phyloP scores from a whole-genome alignment of 768 basidiomycete species.

The Trametes punicea region DNA sequence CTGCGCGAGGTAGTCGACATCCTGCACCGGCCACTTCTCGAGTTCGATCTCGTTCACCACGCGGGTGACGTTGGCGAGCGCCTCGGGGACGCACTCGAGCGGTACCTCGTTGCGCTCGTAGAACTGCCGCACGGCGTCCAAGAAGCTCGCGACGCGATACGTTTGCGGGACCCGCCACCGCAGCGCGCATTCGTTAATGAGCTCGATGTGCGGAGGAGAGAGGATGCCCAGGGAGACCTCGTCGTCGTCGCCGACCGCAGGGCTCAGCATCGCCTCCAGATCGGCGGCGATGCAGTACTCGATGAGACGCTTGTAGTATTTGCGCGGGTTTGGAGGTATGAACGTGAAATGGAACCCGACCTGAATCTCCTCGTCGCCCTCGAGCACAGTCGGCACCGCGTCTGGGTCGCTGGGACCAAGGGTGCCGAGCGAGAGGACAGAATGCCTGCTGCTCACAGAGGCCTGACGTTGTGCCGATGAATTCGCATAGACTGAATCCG shows the following conservation, averaged over 20 bases:
- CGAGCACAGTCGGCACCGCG: conserved; percentile 38
- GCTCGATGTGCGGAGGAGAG: conserved; percentile 69
- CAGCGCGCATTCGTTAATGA: conserved; percentile 84
- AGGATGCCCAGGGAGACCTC: conserved; percentile 94
- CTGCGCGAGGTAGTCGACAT: conserved; percentile 75
- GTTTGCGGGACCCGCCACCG: conserved; percentile 86
- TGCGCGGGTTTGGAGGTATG: conserved; percentile 85
- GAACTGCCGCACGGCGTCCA: conserved; percentile 81
- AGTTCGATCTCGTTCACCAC: conserved; percentile 67
- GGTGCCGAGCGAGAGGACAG: conserved; percentile 35
- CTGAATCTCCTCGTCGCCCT: conserved; percentile 66
- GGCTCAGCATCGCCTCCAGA: conserved; percentile 84
- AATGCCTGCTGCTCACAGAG: conserved; percentile 69
- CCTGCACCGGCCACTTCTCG: conserved; percentile 74
- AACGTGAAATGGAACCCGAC: conserved; percentile 81
- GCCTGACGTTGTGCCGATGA: conserved; percentile 43
- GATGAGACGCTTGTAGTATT: conserved; percentile 81
- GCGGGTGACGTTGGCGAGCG: conserved; percentile 68
- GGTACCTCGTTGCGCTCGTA: conserved; percentile 91
- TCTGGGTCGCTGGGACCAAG: conserved; percentile 34
- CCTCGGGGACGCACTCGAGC: conserved; percentile 92
- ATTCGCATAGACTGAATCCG: conserved; percentile 24
- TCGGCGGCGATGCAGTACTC: conserved; percentile 81
- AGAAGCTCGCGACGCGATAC: conserved; percentile 74
- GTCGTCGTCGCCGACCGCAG: conserved; percentile 90